Percentiles rank a stretch among this genome's conserved stretches.
Evolutionary conservation across 108 stramenopile species (phyloP).

Genomic region (Nitzschia sp.): DNA sequence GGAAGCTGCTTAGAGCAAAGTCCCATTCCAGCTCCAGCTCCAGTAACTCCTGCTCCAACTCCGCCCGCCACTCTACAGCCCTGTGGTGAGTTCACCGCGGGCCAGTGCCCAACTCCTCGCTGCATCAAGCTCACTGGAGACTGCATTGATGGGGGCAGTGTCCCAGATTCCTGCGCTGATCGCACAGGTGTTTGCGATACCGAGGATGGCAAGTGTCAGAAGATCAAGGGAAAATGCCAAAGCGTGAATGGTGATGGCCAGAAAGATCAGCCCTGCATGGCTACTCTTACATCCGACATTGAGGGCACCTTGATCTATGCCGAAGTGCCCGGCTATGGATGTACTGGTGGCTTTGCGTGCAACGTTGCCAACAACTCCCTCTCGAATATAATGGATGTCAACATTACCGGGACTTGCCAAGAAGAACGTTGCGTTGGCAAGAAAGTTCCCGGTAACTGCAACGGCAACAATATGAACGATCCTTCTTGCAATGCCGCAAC

Average conservation of each 20-base stretch:
- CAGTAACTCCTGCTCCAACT: too few relatives aligned
- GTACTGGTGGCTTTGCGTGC: constrained; percentile 20
- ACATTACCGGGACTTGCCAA: not conserved
- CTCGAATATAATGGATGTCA: not conserved
- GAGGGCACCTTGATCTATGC: not conserved
- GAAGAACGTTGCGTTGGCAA: not conserved
- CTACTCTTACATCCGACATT: not conserved
- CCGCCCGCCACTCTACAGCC: not conserved
- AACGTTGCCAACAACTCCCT: constrained; percentile 4
- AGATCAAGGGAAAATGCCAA: not conserved
- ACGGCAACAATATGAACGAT: too few relatives aligned
- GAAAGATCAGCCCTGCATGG: not conserved
- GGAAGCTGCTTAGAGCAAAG: not conserved
- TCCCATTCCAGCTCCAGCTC: not conserved
- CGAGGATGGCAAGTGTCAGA: not conserved
- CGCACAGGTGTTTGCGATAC: not conserved
- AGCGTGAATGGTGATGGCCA: not conserved
- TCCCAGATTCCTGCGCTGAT: too few relatives aligned
- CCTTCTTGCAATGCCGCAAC: too few relatives aligned
- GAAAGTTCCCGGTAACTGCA: not conserved
- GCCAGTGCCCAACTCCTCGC: too few relatives aligned
- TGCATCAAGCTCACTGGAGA: too few relatives aligned
- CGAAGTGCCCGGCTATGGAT: not conserved
- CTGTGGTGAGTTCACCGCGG: too few relatives aligned
- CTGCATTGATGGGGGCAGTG: too few relatives aligned